Evolutionary conservation across 257 asterid genomes (phyloP).

Genomic region (Solanum gandarillasii): DNA sequence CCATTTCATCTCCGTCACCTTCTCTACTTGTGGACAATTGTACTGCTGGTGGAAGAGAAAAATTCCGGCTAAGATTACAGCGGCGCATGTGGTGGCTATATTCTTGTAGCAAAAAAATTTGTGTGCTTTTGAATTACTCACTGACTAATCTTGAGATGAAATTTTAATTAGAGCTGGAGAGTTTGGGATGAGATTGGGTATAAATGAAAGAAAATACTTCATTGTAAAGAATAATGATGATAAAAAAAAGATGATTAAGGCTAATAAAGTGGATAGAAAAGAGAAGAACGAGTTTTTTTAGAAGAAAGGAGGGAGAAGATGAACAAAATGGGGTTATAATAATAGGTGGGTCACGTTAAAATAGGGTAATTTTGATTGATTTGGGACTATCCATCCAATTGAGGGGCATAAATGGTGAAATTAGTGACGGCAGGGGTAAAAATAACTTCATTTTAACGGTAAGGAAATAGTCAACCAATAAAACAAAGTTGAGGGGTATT

Average conservation of each 20-base stretch:
- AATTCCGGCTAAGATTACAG: background rate
- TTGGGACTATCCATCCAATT: too few species aligned
- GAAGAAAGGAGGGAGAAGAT: slow-evolving; percentile 2
- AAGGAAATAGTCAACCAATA: too few species aligned
- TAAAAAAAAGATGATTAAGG: slow-evolving; percentile 17
- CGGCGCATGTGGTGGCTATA: background rate
- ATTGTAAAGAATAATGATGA: slow-evolving; percentile 16
- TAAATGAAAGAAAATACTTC: slow-evolving; percentile 9
- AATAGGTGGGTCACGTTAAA: too few species aligned
- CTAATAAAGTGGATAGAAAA: slow-evolving; percentile 13
- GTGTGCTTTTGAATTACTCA: background rate
- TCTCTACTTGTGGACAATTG: slow-evolving; percentile 5
- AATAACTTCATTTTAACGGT: too few species aligned
- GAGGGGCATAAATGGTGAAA: too few species aligned
- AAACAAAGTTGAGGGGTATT: too few species aligned
- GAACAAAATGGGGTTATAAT: too few species aligned
- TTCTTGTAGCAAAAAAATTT: too few species aligned
- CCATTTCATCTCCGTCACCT: slow-evolving; percentile 7
- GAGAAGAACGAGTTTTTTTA: slow-evolving; percentile 14
- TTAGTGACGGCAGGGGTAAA: too few species aligned
- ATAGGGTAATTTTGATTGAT: too few species aligned
- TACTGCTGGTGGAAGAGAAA: slow-evolving; percentile 13
- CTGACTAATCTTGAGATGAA: slow-evolving; percentile 9
- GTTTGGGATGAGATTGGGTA: slow-evolving; percentile 1
- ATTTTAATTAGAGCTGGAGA: background rate